A percentile compares a stretch with the other conserved stretches of the same genome.
These are phyloP conservation scores for Zymoseptoria passerinii DNA, from an alignment of 2,329 filamentous ascomycete species.

Conservation along the genomic window DNA sequence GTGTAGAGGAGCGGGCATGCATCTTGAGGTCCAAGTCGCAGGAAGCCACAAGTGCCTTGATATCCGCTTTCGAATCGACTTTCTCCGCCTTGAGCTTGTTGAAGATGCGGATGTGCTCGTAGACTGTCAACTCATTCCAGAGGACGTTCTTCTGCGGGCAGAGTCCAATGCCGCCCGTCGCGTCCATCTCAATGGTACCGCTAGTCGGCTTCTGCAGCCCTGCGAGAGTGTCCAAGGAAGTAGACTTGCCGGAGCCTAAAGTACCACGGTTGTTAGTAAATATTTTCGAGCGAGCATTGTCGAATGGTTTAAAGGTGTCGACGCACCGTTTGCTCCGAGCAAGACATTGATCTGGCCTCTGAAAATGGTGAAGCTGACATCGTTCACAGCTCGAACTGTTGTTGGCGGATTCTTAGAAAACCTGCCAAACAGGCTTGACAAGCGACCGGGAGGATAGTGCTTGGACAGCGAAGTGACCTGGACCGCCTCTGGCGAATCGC, in stretches of 20 bases:
- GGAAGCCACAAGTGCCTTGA: slow-evolving; percentile 55
- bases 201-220: slow-evolving; percentile 68
- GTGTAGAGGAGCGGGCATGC: slow-evolving; percentile 61
- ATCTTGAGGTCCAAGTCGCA: slow-evolving; percentile 71
- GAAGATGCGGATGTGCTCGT: slow-evolving; percentile 75
- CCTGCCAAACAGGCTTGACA: slow-evolving; percentile 43
- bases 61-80: slow-evolving; percentile 53
- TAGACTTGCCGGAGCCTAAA: slow-evolving; percentile 90
- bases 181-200: slow-evolving; percentile 67
- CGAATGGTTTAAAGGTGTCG: too few species aligned
- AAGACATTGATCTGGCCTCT: slow-evolving; percentile 81
- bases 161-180: slow-evolving; percentile 69
- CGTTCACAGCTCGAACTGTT: slow-evolving; percentile 69
- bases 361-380: slow-evolving; percentile 60
- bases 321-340: too few species aligned
- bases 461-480: slow-evolving; percentile 68
- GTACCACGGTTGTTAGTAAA: too few species aligned
- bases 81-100: slow-evolving; percentile 65
- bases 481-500: slow-evolving; percentile 46
- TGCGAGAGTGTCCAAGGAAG: slow-evolving; percentile 76
- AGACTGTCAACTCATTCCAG: slow-evolving; percentile 78
- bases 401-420: slow-evolving; percentile 46
- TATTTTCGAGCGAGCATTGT: too few species aligned
- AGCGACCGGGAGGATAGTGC: slow-evolving; percentile 59
- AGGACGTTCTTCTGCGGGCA: slow-evolving; percentile 88